Percentiles rank a stretch among this genome's conserved stretches.
Evolutionary conservation across 2,329 filamentous ascomycete species (phyloP).

Genomic region (Aplosporella prunicola): DNA sequence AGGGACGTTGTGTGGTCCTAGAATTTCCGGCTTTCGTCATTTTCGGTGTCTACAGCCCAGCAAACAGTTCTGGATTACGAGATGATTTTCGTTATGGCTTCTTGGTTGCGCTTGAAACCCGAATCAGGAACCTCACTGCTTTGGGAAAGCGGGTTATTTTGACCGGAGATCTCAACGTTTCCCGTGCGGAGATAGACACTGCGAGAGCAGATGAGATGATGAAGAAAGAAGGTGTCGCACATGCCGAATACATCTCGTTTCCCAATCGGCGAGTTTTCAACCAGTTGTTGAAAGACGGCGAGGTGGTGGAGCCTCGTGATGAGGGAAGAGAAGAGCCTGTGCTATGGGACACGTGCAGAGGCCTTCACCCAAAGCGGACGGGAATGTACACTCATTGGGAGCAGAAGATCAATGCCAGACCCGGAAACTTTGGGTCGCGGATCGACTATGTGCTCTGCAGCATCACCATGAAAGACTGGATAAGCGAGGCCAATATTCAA

Average conservation of each 20-base stretch:
- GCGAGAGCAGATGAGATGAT: conserved; percentile 65
- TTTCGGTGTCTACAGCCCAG: conserved; percentile 85
- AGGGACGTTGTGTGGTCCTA: conserved; percentile 82
- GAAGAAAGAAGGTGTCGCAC: conserved; percentile 56
- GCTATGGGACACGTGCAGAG: conserved; percentile 74
- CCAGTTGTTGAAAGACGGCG: conserved; percentile 67
- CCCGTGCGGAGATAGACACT: conserved; percentile 59
- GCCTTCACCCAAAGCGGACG: conserved; percentile 65
- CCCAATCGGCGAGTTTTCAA: conserved; percentile 74
- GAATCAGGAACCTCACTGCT: conserved; percentile 72
- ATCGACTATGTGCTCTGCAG: conserved; percentile 93
- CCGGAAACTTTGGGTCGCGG: conserved; percentile 81
- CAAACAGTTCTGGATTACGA: conserved; percentile 73
- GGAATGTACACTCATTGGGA: conserved; percentile 99
- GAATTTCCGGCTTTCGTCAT: conserved; percentile 95
- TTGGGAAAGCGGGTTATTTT: conserved; percentile 79
- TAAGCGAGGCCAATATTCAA: conserved; percentile 74
- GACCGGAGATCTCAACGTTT: conserved; percentile 82
- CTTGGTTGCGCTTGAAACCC: conserved; percentile 66
- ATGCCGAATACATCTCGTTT: conserved; percentile 62
- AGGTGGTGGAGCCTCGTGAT: conserved; percentile 57
- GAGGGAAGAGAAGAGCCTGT: conserved; percentile 60
- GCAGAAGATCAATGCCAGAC: conserved; percentile 87
- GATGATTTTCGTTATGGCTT: conserved; percentile 77
- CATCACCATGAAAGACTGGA: conserved; percentile 68